Percentiles rank a stretch among this genome's conserved stretches.
Evolutionary conservation across 192 early-diverging fungal genomes (phyloP).

Genomic region (Funneliformis geosporum): DNA sequence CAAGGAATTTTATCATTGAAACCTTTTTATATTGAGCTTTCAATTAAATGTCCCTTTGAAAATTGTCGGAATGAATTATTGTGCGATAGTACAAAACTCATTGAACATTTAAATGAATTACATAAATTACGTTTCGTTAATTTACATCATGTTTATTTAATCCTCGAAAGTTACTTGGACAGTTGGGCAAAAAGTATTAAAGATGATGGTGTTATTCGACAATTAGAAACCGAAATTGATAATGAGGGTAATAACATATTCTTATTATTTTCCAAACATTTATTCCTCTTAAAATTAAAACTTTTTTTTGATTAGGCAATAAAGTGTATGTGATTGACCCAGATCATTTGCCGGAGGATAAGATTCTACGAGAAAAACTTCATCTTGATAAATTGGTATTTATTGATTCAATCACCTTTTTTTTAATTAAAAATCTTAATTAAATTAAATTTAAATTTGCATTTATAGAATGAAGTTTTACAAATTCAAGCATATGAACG

Average conservation of each 20-base stretch:
- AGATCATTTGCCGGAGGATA: slow-evolving; percentile 54
- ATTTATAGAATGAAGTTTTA: slow-evolving; percentile 62
- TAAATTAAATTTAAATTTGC: not conserved
- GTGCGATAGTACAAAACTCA: slow-evolving; percentile 63
- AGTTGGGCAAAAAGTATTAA: slow-evolving; percentile 66
- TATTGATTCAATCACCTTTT: not conserved
- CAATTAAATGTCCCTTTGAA: slow-evolving; percentile 70
- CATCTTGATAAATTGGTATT: slow-evolving; percentile 66
- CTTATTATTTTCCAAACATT: slow-evolving; percentile 1
- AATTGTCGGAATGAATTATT: slow-evolving; percentile 53
- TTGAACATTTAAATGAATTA: slow-evolving; percentile 62
- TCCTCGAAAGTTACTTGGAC: slow-evolving; percentile 72
- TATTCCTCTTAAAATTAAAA: slow-evolving; percentile 13
- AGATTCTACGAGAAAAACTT: slow-evolving; percentile 69
- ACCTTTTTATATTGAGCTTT: slow-evolving; percentile 54
- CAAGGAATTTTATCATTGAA: slow-evolving; percentile 40
- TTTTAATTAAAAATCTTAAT: not conserved
- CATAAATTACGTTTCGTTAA: slow-evolving; percentile 71
- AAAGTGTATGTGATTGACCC: slow-evolving; percentile 63
- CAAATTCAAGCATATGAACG: slow-evolving; percentile 73
- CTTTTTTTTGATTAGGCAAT: not conserved
- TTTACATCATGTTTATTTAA: slow-evolving; percentile 76
- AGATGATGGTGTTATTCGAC: slow-evolving; percentile 35
- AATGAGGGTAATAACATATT: slow-evolving; percentile 1
- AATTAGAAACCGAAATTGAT: slow-evolving; percentile 32